Percentiles rank a stretch among this genome's conserved stretches.
phyloP scores from a whole-genome alignment of 257 asterid genomes.

The Ligustrum vulgare region DNA sequence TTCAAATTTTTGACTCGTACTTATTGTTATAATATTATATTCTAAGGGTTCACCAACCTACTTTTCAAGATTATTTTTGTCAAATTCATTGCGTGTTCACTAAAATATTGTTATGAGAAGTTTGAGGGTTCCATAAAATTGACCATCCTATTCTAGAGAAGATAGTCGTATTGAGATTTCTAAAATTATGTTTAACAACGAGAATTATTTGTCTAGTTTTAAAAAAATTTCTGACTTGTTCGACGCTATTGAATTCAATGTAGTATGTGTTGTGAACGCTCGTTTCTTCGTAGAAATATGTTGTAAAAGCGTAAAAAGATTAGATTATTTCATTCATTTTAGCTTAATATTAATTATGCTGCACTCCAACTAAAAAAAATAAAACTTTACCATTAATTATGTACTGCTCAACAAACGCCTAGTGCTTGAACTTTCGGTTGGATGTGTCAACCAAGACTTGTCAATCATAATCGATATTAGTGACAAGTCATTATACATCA shows the following conservation, averaged over 20 bases:
- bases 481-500: background rate
- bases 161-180: too few relatives aligned
- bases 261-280: too few relatives aligned
- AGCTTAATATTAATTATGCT: too few relatives aligned
- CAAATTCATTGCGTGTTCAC: background rate
- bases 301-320: background rate
- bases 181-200: background rate
- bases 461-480: too few relatives aligned
- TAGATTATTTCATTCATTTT: background rate
- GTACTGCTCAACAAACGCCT: background rate
- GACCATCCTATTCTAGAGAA: background rate
- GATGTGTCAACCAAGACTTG: background rate
- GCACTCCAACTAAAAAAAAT: too few relatives aligned
- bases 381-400: background rate
- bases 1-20: background rate
- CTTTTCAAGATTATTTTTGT: background rate
- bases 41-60: background rate
- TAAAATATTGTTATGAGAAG: background rate
- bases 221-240: too few relatives aligned
- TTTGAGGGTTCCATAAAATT: background rate
- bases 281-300: background rate
- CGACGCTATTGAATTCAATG: too few relatives aligned
- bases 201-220: too few relatives aligned
- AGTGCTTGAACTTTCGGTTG: too few relatives aligned
- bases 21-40: too few relatives aligned